Evolutionary conservation across 306 rosid genomes (phyloP), one percentile per base, ranked within the genome.

Genomic region (Quercus robur): DNA sequence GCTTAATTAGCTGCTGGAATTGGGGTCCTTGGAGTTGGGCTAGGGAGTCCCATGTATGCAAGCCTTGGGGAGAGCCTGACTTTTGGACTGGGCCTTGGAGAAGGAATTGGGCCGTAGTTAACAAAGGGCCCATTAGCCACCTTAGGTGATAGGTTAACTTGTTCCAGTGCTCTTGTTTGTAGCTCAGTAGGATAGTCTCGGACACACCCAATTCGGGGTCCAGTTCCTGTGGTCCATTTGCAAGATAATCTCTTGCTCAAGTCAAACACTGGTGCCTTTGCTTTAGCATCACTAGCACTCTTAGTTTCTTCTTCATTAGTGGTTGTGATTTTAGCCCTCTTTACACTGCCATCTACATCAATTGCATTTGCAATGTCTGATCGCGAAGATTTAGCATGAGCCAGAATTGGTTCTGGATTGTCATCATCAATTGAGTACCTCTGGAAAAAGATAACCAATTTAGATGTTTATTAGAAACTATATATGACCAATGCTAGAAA

Each of bases 1-100:
- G 70, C 78, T 81, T 56, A 92, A 56, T 59, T 38, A 12, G 89
- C 33, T 0, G 87, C 35, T 9, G 89, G 10, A 33, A 94, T 78
- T 63, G 86, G 76, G 62, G 82, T 91, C 80, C 97, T 89, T 80
- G 98, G 98, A 75, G 94, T 89, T 80, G 98, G 98, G 74, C 97
- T 94, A 3, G 92, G 94, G 2, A 88, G 84, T 49, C 98, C 98
- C 94, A 92, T 94, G 20, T 81, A 83, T 0, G 83, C 78, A 64
- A 94, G 80, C 78, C 97, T 83, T 0, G 98, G 98, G 0, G 98
- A 94, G 74, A 94, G 61, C 75, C 97, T 52, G n/a, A 94, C 58
- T 58, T 87, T 94, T 81, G 98, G 97, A 84, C 98, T 95, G 74
- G 98, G 99, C 83, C 98, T 80, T 11, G 98, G 97, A 74, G 98